phyloP scores from a whole-genome alignment of 2,329 filamentous ascomycete genomes.

The Zasmidium angulare region DNA sequence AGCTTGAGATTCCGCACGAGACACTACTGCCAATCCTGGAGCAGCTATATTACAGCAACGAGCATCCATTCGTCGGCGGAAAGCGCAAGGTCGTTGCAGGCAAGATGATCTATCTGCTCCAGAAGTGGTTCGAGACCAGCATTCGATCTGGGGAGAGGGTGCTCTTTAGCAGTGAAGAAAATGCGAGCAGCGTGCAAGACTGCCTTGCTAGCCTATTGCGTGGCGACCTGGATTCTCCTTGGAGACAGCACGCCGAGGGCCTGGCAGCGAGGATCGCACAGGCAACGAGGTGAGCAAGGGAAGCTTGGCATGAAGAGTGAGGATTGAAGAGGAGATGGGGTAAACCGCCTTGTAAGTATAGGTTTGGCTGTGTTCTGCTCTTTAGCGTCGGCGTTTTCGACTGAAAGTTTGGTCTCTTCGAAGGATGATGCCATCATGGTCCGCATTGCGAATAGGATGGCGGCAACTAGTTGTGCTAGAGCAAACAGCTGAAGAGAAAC shows the following conservation, averaged over 20 bases:
- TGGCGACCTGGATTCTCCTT: conserved; percentile 23
- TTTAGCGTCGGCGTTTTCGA: conserved; percentile 13
- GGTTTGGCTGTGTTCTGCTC: not conserved
- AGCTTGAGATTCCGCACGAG: conserved; percentile 62
- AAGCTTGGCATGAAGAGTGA: too few relatives aligned
- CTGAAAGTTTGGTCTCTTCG: not conserved
- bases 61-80: conserved; percentile 60
- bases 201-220: conserved; percentile 26
- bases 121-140: conserved; percentile 61
- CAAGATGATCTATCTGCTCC: conserved; percentile 62
- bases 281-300: conserved; percentile 13
- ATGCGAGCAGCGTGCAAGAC: conserved; percentile 46
- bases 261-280: conserved; percentile 17
- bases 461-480: not conserved
- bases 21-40: conserved; percentile 63
- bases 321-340: too few relatives aligned
- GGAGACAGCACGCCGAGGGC: conserved; percentile 22
- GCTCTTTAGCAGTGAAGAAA: conserved; percentile 61
- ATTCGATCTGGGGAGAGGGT: conserved; percentile 52
- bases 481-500: not conserved
- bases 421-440: not conserved
- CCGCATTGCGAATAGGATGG: not conserved
- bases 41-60: conserved; percentile 65
- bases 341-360: not conserved
- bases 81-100: conserved; percentile 58